Evolutionary conservation across 2,329 filamentous ascomycete genomes (phyloP).

Genomic region (Uncinocarpus reesii): DNA sequence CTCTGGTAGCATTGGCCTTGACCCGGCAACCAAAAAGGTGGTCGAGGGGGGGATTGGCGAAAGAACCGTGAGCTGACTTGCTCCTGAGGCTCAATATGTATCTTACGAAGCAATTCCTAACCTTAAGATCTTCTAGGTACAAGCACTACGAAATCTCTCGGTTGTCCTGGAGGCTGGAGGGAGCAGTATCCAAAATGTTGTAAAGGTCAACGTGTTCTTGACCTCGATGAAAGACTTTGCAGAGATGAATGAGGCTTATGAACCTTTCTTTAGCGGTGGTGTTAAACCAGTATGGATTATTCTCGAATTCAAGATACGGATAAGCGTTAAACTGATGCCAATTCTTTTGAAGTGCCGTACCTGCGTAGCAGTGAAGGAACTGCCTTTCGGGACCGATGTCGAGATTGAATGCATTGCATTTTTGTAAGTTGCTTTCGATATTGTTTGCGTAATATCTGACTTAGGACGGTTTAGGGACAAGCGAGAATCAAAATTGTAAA

Average conservation of each 20-base stretch:
- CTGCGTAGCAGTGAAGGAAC: conserved; percentile 14
- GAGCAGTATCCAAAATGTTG: conserved; percentile 48
- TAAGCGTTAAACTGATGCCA: not conserved
- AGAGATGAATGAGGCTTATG: conserved; percentile 77
- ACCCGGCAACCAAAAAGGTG: conserved; percentile 45
- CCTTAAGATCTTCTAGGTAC: conserved; percentile 19
- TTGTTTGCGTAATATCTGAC: not conserved
- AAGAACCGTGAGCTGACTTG: conserved; percentile 13
- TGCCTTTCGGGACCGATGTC: conserved; percentile 14
- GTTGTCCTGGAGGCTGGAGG: conserved; percentile 52
- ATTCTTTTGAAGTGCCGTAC: conserved; percentile 42
- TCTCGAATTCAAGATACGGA: not conserved
- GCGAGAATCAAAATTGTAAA: conserved; percentile 5
- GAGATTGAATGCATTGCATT: conserved; percentile 49
- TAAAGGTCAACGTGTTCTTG: conserved; percentile 59
- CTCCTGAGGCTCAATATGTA: not conserved
- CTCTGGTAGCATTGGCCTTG: conserved; percentile 52
- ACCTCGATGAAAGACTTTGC: conserved; percentile 56
- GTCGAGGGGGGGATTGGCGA: conserved; percentile 41
- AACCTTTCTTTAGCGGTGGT: conserved; percentile 43
- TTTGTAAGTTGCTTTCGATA: conserved; percentile 25
- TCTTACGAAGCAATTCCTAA: not conserved
- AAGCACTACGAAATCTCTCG: conserved; percentile 50
- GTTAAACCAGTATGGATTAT: conserved; percentile 12
- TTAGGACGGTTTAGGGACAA: not conserved